A percentile compares a stretch with the other conserved stretches of the same genome.
Conservation (phyloP, 2,329 filamentous ascomycete genomes). For the Aspergillus pseudonomiae region DNA sequence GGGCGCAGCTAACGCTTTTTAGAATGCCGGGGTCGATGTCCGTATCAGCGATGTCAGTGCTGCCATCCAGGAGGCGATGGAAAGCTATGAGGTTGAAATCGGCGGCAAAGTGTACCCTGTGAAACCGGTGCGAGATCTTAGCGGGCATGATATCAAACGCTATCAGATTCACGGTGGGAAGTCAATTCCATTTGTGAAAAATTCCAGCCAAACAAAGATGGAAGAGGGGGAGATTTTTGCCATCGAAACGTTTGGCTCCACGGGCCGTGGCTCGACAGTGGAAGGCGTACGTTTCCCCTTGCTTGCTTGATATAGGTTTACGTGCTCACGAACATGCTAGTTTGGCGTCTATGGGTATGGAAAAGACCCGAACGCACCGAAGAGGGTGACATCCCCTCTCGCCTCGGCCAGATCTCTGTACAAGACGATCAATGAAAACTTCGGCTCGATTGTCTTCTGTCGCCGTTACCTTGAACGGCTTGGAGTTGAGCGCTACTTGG, state of each 20-base stretch:
- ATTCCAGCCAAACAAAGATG: constrained; percentile 55
- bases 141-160: constrained; percentile 58
- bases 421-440: constrained; percentile 64
- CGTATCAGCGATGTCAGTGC: constrained; percentile 59
- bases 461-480: constrained; percentile 66
- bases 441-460: constrained; percentile 64
- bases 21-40: constrained; percentile 59
- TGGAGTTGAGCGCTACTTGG: constrained; percentile 61
- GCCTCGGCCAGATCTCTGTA: constrained; percentile 60
- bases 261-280: constrained; percentile 52
- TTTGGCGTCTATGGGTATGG: constrained; percentile 58
- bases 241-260: constrained; percentile 62
- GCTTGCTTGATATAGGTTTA: neutral
- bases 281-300: constrained; percentile 48
- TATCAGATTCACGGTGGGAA: constrained; percentile 62
- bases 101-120: constrained; percentile 56
- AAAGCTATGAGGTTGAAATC: constrained; percentile 63
- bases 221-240: constrained; percentile 63
- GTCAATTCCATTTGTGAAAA: constrained; percentile 59
- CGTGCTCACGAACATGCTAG: constrained; percentile 31
- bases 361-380: constrained; percentile 42
- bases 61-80: constrained; percentile 65
- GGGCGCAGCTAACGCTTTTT: constrained; percentile 12
- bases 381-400: constrained; percentile 44
- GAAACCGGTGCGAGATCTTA: constrained; percentile 59